These are phyloP conservation scores for Cryphonectria carpinicola DNA, from an alignment of 2,329 filamentous ascomycete genomes.

Conservation along the genomic window DNA sequence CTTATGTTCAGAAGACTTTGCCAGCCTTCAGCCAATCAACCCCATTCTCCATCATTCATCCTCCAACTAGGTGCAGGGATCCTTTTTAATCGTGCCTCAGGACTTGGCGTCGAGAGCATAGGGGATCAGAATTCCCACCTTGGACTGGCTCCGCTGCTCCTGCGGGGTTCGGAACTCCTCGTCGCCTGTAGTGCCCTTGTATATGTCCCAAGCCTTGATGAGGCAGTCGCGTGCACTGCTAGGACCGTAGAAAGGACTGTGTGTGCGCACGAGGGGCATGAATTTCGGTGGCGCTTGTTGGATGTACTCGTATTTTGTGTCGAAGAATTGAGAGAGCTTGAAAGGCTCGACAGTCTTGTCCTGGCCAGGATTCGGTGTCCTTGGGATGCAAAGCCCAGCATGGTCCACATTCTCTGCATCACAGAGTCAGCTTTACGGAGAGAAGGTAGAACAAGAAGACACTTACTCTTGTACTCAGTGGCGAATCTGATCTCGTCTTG, in stretches of 20 bases:
- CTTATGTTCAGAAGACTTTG: background rate
- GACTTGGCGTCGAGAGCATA: background rate
- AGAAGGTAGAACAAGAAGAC: background rate
- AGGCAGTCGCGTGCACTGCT: conserved; percentile 7
- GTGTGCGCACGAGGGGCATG: background rate
- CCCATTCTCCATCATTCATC: background rate
- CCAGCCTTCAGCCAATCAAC: background rate
- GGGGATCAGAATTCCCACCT: conserved; percentile 13
- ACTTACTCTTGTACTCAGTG: conserved; percentile 4
- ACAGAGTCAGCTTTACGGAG: background rate
- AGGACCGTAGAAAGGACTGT: background rate
- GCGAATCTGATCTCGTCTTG: background rate
- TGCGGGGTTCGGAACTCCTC: background rate
- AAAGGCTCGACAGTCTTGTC: background rate
- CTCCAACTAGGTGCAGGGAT: background rate
- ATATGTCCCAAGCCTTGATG: background rate
- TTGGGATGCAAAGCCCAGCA: background rate
- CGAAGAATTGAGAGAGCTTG: conserved; percentile 16
- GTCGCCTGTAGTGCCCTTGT: background rate
- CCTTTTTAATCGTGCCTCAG: background rate
- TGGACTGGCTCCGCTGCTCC: conserved; percentile 6
- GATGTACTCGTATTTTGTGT: conserved; percentile 17
- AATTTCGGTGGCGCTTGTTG: background rate
- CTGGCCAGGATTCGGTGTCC: too few relatives aligned
- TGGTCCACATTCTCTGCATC: background rate